phyloP scores from a whole-genome alignment of 2,329 filamentous ascomycete species.

The Nigrograna mackinnonii region DNA sequence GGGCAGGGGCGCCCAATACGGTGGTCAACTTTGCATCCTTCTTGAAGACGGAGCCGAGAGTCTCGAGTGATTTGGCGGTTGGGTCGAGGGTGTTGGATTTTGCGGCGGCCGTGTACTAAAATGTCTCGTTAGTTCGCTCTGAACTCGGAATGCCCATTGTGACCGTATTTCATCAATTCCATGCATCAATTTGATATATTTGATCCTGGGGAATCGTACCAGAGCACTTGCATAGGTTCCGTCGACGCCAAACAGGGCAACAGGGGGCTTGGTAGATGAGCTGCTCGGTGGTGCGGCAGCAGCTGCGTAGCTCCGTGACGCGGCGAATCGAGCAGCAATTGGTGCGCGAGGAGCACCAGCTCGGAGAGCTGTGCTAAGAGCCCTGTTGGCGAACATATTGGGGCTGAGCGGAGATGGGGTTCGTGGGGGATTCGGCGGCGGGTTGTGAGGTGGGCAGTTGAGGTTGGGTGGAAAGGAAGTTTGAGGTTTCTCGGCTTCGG shows the following conservation, averaged over 20 bases:
- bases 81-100: slow-evolving; percentile 86
- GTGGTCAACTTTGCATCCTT: slow-evolving; percentile 79
- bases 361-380: slow-evolving; percentile 61
- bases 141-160: not conserved
- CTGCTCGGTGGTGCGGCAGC: slow-evolving; percentile 55
- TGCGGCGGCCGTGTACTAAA: slow-evolving; percentile 90
- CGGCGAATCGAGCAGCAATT: slow-evolving; percentile 63
- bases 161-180: slow-evolving; percentile 18
- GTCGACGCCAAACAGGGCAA: slow-evolving; percentile 92
- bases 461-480: slow-evolving; percentile 4
- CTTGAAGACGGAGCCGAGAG: slow-evolving; percentile 72
- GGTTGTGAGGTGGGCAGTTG: slow-evolving; percentile 7
- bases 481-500: slow-evolving; percentile 21
- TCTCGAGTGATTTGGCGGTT: slow-evolving; percentile 77
- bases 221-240: slow-evolving; percentile 98
- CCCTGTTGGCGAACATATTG: slow-evolving; percentile 61
- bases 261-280: slow-evolving; percentile 76
- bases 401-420: slow-evolving; percentile 41
- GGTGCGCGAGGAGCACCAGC: slow-evolving; percentile 60
- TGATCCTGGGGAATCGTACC: slow-evolving; percentile 61
- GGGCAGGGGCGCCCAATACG: slow-evolving; percentile 81
- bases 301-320: slow-evolving; percentile 78
- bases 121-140: not conserved
- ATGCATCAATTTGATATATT: no score
- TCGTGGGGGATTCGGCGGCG: slow-evolving; percentile 30